Percentiles rank a stretch among this genome's conserved stretches.
Evolutionary conservation across 768 basidiomycete genomes (phyloP).

Genomic region (Leccinum boreale): DNA sequence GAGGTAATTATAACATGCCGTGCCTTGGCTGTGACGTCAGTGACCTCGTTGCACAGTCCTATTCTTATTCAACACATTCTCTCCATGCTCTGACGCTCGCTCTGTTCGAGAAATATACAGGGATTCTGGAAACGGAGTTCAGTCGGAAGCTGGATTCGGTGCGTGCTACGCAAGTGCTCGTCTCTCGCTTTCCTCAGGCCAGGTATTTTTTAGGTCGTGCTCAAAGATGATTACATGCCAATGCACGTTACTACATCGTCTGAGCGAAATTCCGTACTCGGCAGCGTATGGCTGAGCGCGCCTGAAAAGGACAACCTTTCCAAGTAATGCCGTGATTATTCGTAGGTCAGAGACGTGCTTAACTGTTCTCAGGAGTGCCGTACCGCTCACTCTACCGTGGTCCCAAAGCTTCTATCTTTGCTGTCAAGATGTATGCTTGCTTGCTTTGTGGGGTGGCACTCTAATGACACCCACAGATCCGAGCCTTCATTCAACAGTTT

Average conservation of each 20-base stretch:
- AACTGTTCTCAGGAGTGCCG: constrained; percentile 43
- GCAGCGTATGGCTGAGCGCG: constrained; percentile 78
- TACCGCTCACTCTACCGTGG: constrained; percentile 84
- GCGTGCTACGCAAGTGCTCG: constrained; percentile 17
- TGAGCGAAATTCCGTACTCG: constrained; percentile 73
- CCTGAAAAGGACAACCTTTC: constrained; percentile 58
- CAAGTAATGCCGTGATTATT: constrained; percentile 36
- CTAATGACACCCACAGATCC: constrained; percentile 50
- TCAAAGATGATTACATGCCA: constrained; percentile 83
- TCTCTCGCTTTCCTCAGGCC: not conserved
- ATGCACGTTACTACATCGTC: constrained; percentile 65
- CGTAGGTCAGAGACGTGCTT: not conserved
- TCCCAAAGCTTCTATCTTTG: constrained; percentile 94
- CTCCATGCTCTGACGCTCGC: constrained; percentile 83
- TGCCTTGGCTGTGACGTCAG: not conserved
- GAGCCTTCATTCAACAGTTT: constrained; percentile 89
- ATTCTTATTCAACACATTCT: constrained; percentile 80
- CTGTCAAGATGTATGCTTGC: constrained; percentile 70
- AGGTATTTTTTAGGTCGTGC: constrained; percentile 57
- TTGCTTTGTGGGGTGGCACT: not conserved
- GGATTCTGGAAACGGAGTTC: constrained; percentile 78
- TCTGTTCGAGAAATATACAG: constrained; percentile 87
- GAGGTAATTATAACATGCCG: constrained; percentile 53
- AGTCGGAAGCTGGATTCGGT: constrained; percentile 80
- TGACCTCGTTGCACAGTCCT: constrained; percentile 51